Conservation (phyloP, 306 rosid species). For the Luffa aegyptiaca region DNA sequence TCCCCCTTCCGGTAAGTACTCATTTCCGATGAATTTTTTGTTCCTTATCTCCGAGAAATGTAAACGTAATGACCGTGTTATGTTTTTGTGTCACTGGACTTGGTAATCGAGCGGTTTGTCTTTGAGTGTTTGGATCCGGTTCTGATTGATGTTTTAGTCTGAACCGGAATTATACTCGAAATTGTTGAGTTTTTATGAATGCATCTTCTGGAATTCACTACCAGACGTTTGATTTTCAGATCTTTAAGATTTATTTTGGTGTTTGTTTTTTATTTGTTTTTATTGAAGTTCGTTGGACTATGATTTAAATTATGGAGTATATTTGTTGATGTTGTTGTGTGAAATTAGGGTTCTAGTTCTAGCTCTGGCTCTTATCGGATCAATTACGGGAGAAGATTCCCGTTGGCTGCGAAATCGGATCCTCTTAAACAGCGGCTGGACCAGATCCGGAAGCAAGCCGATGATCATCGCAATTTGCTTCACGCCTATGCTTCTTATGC, state of each 20-base stretch:
- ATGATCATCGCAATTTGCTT: constrained; percentile 3
- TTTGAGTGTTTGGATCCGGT: not conserved
- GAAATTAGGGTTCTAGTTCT: not conserved
- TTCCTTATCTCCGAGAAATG: not conserved
- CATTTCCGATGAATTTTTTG: not conserved
- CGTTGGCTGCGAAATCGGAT: not conserved
- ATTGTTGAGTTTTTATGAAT: not conserved
- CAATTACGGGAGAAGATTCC: not conserved
- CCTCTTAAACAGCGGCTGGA: constrained; percentile 8
- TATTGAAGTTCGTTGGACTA: not conserved
- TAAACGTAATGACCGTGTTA: not conserved
- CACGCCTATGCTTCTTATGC: constrained; percentile 2
- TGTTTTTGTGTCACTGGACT: not conserved
- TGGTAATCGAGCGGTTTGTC: not conserved
- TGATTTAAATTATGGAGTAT: not conserved
- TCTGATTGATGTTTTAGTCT: not conserved
- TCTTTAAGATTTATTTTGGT: not conserved
- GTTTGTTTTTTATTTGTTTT: not conserved
- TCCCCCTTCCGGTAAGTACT: not conserved
- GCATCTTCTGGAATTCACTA: not conserved
- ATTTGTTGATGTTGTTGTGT: not conserved
- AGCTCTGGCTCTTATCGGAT: not conserved
- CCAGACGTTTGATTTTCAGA: not conserved
- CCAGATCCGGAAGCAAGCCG: constrained; percentile 9
- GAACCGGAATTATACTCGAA: not conserved